These are phyloP conservation scores for Epicoccum sorghinum DNA, from an alignment of 2,329 filamentous ascomycete species.

Conservation along the genomic window DNA sequence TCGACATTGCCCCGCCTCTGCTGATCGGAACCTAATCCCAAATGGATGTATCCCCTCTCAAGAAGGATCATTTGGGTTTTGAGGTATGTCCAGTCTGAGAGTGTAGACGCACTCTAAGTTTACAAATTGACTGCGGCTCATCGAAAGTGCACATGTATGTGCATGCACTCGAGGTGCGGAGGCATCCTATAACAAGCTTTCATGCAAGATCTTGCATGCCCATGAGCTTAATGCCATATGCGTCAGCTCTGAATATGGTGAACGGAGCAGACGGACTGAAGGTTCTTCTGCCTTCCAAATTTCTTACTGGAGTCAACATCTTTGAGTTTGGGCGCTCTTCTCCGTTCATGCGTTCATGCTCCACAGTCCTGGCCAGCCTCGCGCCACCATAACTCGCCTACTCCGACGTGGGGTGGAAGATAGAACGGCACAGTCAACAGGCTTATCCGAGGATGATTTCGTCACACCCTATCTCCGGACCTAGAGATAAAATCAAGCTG, in stretches of 20 bases:
- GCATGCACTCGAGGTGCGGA: not conserved
- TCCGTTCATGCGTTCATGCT: slow-evolving; percentile 1
- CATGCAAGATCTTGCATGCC: not conserved
- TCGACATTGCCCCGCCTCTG: not conserved
- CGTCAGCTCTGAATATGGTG: not conserved
- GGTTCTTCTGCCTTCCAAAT: not conserved
- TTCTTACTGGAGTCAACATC: not conserved
- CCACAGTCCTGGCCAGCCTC: slow-evolving; percentile 7
- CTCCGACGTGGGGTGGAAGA: not conserved
- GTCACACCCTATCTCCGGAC: no score
- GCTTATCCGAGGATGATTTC: no score
- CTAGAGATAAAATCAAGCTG: no score
- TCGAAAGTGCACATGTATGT: not conserved
- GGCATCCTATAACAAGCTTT: not conserved
- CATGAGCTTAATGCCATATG: not conserved
- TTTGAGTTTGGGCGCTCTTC: not conserved
- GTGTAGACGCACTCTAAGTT: not conserved
- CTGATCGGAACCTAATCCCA: not conserved
- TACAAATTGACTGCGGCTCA: not conserved
- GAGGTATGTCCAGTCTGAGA: not conserved
- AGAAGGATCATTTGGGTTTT: not conserved
- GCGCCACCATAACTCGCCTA: not conserved
- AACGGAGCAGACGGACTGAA: not conserved
- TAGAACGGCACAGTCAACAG: no score
- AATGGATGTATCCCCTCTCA: not conserved